Evolutionary conservation across 192 early-diverging fungal genomes (phyloP).

Genomic region (Backusella westeae): DNA sequence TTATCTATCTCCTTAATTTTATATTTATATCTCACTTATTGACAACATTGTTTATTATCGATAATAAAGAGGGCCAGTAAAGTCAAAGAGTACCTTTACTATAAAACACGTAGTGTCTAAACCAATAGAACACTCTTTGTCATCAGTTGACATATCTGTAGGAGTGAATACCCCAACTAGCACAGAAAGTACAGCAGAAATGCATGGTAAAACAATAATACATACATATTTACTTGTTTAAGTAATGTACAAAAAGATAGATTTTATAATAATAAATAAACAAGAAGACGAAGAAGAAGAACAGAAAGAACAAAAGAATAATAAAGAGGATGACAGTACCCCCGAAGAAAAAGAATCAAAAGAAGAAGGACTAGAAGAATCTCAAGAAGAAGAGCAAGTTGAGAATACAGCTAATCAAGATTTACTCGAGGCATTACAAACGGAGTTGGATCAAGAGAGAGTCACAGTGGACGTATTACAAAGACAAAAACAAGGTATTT

Average conservation of each 20-base stretch:
- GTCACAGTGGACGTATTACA: slow-evolving; percentile 21
- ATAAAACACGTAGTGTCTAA: background rate
- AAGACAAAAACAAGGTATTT: slow-evolving; percentile 33
- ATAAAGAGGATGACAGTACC: background rate
- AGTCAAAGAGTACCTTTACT: background rate
- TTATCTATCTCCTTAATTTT: background rate
- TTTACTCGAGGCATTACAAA: background rate
- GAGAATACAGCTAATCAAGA: background rate
- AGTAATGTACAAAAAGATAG: background rate
- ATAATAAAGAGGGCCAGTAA: background rate
- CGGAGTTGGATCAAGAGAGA: slow-evolving; percentile 17
- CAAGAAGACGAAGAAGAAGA: background rate
- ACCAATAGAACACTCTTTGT: background rate
- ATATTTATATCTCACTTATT: background rate
- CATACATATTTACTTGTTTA: background rate
- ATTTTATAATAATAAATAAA: background rate
- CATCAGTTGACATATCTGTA: background rate
- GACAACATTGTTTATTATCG: background rate
- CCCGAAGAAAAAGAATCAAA: background rate
- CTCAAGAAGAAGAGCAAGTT: background rate
- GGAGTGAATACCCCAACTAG: background rate
- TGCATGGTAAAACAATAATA: background rate
- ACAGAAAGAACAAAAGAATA: background rate
- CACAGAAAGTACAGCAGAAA: background rate
- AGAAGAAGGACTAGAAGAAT: background rate